A percentile compares a stretch with the other conserved stretches of the same genome.
Evolutionary conservation across 306 rosid genomes (phyloP).

Genomic region (Cucumis sativus): DNA sequence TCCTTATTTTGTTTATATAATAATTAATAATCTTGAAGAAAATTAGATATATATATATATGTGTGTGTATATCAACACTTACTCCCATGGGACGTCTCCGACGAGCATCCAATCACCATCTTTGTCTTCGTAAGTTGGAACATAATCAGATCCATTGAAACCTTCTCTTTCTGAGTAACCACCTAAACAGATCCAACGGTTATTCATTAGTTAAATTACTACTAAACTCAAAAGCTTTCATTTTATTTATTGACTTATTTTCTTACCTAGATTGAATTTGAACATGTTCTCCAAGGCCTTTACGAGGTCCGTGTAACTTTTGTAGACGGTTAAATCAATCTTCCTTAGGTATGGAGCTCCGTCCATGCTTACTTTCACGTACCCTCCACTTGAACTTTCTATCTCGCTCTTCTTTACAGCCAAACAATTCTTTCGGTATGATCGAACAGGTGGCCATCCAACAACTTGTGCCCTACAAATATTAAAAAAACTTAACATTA

Average conservation of each 20-base stretch:
- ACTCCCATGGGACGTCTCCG: conserved; percentile 17
- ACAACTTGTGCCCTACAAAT: conserved; percentile 60
- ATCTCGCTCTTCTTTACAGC: conserved; percentile 29
- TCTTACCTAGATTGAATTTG: conserved; percentile 56
- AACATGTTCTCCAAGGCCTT: conserved; percentile 59
- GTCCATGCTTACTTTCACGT: conserved; percentile 74
- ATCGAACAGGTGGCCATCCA: conserved; percentile 92
- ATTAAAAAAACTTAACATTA: neutral
- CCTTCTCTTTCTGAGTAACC: conserved; percentile 38
- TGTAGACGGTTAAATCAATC: conserved; percentile 54
- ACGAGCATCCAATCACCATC: conserved; percentile 15
- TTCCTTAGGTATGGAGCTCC: conserved; percentile 89
- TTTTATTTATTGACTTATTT: neutral
- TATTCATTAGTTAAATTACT: neutral
- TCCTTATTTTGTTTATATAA: neutral
- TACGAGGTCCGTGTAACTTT: conserved; percentile 55
- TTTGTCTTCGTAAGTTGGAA: conserved; percentile 11
- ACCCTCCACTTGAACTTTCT: conserved; percentile 30
- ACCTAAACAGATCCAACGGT: conserved; percentile 13
- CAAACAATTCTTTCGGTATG: conserved; percentile 43
- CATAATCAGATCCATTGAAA: conserved; percentile 7
- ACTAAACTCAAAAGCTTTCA: neutral
- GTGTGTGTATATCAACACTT: conserved; percentile 1
- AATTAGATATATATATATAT: too few relatives aligned
- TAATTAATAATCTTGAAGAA: too few relatives aligned